Evolutionary conservation across 1,139 yeast species (phyloP).

Genomic region (Suhomyces taliae): DNA sequence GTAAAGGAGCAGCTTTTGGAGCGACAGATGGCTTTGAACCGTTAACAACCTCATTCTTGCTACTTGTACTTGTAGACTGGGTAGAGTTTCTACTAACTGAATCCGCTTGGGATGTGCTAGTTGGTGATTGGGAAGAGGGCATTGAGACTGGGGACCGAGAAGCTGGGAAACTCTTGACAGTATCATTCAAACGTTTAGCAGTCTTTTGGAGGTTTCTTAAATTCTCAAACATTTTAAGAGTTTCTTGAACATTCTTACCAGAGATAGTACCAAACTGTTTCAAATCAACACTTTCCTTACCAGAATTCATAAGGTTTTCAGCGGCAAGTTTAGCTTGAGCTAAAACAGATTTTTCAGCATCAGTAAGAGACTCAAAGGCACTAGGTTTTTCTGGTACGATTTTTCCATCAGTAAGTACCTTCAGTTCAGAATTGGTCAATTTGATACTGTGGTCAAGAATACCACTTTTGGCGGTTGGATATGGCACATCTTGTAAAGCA

Average conservation of each 20-base stretch:
- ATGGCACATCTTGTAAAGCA: not conserved
- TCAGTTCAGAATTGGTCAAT: not conserved
- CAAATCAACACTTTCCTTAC: not conserved
- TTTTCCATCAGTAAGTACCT: not conserved
- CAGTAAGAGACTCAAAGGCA: too few species aligned
- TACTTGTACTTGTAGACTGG: too few species aligned
- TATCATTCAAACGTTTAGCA: not conserved
- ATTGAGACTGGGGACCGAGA: not conserved
- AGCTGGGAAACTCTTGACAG: not conserved
- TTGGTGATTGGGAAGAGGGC: not conserved
- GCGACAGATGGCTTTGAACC: too few species aligned
- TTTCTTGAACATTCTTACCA: not conserved
- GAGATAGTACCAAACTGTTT: not conserved
- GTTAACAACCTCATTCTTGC: too few species aligned
- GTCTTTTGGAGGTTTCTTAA: not conserved
- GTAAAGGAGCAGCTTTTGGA: too few species aligned
- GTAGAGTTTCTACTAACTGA: too few species aligned
- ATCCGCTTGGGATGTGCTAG: not conserved
- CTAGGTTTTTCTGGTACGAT: not conserved
- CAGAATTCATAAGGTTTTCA: not conserved
- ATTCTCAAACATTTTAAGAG: not conserved
- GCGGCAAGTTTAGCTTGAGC: too few species aligned
- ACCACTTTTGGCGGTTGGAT: not conserved
- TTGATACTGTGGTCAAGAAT: conserved; percentile 4
- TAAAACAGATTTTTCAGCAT: too few species aligned